Evolutionary conservation across 805 yeast genomes (phyloP).

Genomic region (Lachancea waltii): DNA sequence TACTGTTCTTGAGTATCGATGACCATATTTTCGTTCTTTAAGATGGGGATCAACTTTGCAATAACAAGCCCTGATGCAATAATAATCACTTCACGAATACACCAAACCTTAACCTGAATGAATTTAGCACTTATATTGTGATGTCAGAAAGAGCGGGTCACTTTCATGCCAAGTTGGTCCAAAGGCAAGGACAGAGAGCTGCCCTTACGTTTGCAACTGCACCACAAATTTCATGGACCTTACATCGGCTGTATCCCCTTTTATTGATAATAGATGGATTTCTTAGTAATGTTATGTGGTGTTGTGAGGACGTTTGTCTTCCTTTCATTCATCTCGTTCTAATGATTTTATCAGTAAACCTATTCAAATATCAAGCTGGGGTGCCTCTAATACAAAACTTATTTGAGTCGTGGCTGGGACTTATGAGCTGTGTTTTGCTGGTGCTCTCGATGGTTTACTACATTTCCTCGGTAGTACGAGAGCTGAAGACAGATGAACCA

Average conservation of each 20-base stretch:
- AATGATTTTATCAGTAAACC: constrained; percentile 14
- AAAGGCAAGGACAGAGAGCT: constrained; percentile 19
- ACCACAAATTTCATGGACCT: constrained; percentile 16
- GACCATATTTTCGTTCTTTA: background rate
- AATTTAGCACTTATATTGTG: background rate
- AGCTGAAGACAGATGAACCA: constrained; percentile 21
- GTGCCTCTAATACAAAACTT: constrained; percentile 2
- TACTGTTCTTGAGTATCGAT: too few species aligned
- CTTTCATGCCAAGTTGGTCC: constrained; percentile 10
- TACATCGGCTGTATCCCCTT: constrained; percentile 24
- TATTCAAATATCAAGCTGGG: constrained; percentile 5
- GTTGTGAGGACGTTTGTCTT: constrained; percentile 22
- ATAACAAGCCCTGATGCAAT: too few species aligned
- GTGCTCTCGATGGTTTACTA: constrained; percentile 18
- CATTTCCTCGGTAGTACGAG: constrained; percentile 16
- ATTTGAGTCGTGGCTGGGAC: constrained; percentile 19
- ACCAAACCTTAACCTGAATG: too few species aligned
- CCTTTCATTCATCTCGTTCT: constrained; percentile 23
- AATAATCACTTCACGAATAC: too few species aligned
- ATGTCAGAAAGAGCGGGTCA: constrained; percentile 4
- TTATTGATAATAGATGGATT: constrained; percentile 24
- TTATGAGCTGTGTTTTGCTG: constrained; percentile 14
- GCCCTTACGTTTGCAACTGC: constrained; percentile 21
- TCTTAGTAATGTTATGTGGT: constrained; percentile 26
- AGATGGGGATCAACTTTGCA: background rate